Evolutionary conservation across 768 basidiomycete species (phyloP).

Genomic region (Daedaleopsis nitida): DNA sequence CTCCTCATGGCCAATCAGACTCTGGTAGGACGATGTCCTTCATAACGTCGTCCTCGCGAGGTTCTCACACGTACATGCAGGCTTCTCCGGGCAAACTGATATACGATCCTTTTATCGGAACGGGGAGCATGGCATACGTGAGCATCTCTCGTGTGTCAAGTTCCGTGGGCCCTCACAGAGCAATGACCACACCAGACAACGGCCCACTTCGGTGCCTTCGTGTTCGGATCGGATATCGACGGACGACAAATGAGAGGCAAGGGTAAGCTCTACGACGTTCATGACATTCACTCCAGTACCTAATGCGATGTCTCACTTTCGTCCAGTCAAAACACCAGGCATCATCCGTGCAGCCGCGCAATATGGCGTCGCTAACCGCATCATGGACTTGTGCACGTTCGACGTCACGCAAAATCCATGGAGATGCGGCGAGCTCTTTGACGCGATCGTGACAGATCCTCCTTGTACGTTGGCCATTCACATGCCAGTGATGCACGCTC

Average conservation of each 20-base stretch:
- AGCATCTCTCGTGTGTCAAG: slow-evolving; percentile 18
- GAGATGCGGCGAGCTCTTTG: slow-evolving; percentile 87
- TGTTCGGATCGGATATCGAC: slow-evolving; percentile 95
- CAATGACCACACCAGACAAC: slow-evolving; percentile 54
- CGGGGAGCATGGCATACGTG: slow-evolving; percentile 90
- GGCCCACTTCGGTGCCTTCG: slow-evolving; percentile 84
- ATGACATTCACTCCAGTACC: not conserved
- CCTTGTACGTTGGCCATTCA: slow-evolving; percentile 63
- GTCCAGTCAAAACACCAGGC: slow-evolving; percentile 54
- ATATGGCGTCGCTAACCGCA: slow-evolving; percentile 72
- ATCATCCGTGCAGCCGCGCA: slow-evolving; percentile 80
- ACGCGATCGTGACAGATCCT: slow-evolving; percentile 93
- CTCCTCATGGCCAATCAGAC: slow-evolving; percentile 97
- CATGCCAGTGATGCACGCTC: not conserved
- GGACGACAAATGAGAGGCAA: slow-evolving; percentile 97
- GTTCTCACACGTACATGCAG: slow-evolving; percentile 38
- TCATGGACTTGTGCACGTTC: slow-evolving; percentile 88
- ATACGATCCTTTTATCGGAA: slow-evolving; percentile 96
- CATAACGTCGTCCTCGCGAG: not conserved
- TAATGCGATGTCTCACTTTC: not conserved
- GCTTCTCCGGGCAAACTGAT: slow-evolving; percentile 87
- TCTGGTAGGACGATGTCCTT: slow-evolving; percentile 53
- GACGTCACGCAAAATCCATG: slow-evolving; percentile 91
- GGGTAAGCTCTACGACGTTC: slow-evolving; percentile 45
- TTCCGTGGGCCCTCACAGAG: not conserved